Conservation (phyloP, 2,329 filamentous ascomycete genomes). For the Talaromyces atroroseus region DNA sequence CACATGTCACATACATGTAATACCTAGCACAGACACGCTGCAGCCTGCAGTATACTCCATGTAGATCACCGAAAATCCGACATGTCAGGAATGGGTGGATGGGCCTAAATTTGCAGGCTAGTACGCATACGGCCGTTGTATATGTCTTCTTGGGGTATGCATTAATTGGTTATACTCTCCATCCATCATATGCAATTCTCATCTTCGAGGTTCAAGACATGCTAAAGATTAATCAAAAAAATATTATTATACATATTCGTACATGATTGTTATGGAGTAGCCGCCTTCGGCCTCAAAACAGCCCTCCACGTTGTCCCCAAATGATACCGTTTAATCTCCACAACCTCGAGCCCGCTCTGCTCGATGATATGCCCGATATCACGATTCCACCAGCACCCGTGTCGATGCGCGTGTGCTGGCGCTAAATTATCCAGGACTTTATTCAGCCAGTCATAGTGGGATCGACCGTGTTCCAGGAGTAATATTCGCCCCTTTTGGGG, state of each 20-base stretch:
- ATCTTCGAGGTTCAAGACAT: too few relatives aligned
- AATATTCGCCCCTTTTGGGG: slow-evolving; percentile 39
- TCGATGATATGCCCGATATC: slow-evolving; percentile 46
- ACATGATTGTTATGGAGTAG: not conserved
- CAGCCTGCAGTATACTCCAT: too few relatives aligned
- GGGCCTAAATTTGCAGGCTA: too few relatives aligned
- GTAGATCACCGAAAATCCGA: too few relatives aligned
- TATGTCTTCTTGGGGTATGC: too few relatives aligned
- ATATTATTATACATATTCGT: not conserved
- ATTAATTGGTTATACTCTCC: too few relatives aligned
- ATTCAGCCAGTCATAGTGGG: slow-evolving; percentile 44
- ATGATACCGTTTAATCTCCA: slow-evolving; percentile 43
- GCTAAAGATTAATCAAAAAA: too few relatives aligned
- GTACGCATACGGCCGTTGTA: too few relatives aligned
- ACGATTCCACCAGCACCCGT: slow-evolving; percentile 51
- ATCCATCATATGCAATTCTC: too few relatives aligned
- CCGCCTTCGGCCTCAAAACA: slow-evolving; percentile 30
- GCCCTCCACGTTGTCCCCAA: slow-evolving; percentile 46
- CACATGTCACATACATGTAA: too few relatives aligned
- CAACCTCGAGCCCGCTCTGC: slow-evolving; percentile 44
- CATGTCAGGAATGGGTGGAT: too few relatives aligned
- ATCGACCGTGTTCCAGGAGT: slow-evolving; percentile 46
- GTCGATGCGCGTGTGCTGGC: slow-evolving; percentile 43
- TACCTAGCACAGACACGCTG: too few relatives aligned
- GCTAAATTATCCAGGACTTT: slow-evolving; percentile 43